phyloP scores from a whole-genome alignment of 768 basidiomycete species.

The Suillus spraguei region DNA sequence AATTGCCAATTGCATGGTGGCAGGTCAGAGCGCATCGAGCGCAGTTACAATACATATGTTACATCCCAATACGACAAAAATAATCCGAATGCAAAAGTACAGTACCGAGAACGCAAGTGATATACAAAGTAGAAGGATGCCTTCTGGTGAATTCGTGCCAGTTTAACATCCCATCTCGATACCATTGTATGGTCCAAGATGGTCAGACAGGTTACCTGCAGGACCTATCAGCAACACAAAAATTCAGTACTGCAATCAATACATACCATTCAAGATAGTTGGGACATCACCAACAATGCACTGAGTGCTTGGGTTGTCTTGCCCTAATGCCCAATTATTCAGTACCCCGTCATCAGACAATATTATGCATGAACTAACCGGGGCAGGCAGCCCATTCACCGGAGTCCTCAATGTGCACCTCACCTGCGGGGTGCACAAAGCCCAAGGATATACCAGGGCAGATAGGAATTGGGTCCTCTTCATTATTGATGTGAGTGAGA shows the following conservation, averaged over 20 bases:
- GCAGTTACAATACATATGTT: background rate
- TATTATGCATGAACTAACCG: slow-evolving; percentile 30
- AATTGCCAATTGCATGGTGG: background rate
- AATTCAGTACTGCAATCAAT: background rate
- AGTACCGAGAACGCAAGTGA: background rate
- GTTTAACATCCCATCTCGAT: slow-evolving; percentile 24
- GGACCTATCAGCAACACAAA: background rate
- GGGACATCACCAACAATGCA: slow-evolving; percentile 24
- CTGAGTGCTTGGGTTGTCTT: slow-evolving; percentile 56
- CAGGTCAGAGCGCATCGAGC: background rate
- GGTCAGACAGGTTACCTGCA: slow-evolving; percentile 40
- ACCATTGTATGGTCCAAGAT: slow-evolving; percentile 43
- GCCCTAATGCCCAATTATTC: slow-evolving; percentile 37
- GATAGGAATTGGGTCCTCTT: slow-evolving; percentile 42
- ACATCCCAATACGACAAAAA: background rate
- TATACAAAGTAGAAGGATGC: background rate
- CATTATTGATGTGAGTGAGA: slow-evolving; percentile 60
- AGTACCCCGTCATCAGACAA: background rate
- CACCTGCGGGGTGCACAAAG: slow-evolving; percentile 43
- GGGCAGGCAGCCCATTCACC: slow-evolving; percentile 57
- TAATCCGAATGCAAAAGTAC: background rate
- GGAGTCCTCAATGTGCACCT: slow-evolving; percentile 46
- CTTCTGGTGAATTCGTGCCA: background rate
- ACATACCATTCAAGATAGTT: slow-evolving; percentile 42
- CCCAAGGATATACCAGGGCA: slow-evolving; percentile 38